phyloP scores from a whole-genome alignment of 2,329 filamentous ascomycete genomes.

The Xylariales sp. region DNA sequence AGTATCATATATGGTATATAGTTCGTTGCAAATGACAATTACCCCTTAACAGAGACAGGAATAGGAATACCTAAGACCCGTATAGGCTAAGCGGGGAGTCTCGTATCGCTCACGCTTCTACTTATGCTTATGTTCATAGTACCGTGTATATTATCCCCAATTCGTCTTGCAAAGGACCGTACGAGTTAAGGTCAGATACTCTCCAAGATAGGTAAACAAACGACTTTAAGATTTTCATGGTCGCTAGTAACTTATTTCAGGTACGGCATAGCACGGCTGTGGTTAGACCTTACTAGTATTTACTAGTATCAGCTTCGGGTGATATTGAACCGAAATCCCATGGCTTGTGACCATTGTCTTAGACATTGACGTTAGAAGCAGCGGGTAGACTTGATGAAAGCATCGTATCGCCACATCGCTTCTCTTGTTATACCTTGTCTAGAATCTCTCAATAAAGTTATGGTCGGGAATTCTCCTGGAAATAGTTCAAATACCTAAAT shows the following conservation, averaged over 20 bases:
- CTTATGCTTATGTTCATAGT: too few species aligned
- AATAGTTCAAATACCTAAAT: too few species aligned
- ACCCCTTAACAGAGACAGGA: not conserved
- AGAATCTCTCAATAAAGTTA: not conserved
- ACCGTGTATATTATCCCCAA: not conserved
- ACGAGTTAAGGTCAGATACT: not conserved
- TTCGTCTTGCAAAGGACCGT: not conserved
- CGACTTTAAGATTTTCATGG: not conserved
- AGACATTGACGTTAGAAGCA: slow-evolving; percentile 5
- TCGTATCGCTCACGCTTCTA: not conserved
- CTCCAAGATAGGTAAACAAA: too few species aligned
- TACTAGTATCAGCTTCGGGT: slow-evolving; percentile 10
- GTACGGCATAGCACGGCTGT: not conserved
- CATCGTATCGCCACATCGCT: not conserved
- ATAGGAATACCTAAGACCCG: not conserved
- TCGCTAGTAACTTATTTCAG: not conserved
- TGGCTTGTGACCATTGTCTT: slow-evolving; percentile 14
- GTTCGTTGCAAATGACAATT: not conserved
- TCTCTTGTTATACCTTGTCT: not conserved
- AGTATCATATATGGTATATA: not conserved
- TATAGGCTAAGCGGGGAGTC: not conserved
- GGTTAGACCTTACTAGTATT: not conserved
- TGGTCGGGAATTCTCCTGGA: not conserved
- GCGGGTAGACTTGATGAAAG: not conserved
- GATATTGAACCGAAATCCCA: slow-evolving; percentile 16